A percentile compares a stretch with the other conserved stretches of the same genome.
Evolutionary conservation across 106 monocot species (phyloP).

Genomic region (Allium sativum): DNA sequence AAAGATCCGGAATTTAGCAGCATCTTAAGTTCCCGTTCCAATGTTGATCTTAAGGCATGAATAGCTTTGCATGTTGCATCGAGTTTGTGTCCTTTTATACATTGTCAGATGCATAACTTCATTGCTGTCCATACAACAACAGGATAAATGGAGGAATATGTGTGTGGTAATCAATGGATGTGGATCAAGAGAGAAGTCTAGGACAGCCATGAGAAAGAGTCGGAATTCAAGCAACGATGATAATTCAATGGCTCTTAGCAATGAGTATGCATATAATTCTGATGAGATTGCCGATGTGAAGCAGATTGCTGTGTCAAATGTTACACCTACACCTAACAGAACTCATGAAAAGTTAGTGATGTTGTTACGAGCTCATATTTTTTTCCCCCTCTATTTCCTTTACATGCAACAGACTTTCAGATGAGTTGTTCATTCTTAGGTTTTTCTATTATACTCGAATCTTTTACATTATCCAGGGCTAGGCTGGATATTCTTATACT

Average conservation of each 20-base stretch:
- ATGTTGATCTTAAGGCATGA: constrained; percentile 80
- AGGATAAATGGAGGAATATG: constrained; percentile 84
- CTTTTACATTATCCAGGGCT: constrained; percentile 12
- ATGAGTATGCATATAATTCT: constrained; percentile 17
- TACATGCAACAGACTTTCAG: not conserved
- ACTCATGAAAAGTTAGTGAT: constrained; percentile 38
- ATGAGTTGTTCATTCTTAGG: not conserved
- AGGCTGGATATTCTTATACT: constrained; percentile 61
- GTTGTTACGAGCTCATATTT: not conserved
- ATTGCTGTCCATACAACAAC: not conserved
- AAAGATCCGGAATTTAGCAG: constrained; percentile 71
- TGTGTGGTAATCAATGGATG: constrained; percentile 50
- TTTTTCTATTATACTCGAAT: not conserved
- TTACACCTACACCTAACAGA: constrained; percentile 19
- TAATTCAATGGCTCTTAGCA: constrained; percentile 25
- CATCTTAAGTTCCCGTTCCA: constrained; percentile 48
- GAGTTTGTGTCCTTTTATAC: no score
- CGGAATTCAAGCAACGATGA: constrained; percentile 23
- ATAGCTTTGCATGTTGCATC: no score
- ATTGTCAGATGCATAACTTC: no score
- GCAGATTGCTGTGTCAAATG: constrained; percentile 33
- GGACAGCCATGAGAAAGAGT: constrained; percentile 36
- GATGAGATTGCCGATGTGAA: constrained; percentile 43
- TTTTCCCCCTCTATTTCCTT: not conserved
- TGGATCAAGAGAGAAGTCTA: constrained; percentile 48